Evolutionary conservation across 306 rosid genomes (phyloP).

Genomic region (Heteromeles arbutifolia): DNA sequence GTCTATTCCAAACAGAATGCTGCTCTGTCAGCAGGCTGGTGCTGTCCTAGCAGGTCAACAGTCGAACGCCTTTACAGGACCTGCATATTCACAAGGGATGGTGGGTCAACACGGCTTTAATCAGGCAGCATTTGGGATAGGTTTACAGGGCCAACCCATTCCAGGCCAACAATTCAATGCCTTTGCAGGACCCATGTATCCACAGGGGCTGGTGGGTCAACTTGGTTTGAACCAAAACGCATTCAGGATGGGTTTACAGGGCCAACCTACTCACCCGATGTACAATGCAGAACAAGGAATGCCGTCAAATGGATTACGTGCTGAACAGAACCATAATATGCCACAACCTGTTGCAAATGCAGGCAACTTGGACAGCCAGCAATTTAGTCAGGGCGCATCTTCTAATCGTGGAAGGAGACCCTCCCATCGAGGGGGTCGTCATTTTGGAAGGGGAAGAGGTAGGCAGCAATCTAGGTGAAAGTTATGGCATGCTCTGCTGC

Average conservation of each 20-base stretch:
- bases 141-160: slow-evolving; percentile 28
- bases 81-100: slow-evolving; percentile 34
- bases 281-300: slow-evolving; percentile 29
- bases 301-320: slow-evolving; percentile 21
- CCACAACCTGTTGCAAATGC: slow-evolving; percentile 22
- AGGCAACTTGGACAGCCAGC: slow-evolving; percentile 30
- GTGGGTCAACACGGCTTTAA: slow-evolving; percentile 38
- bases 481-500: background rate
- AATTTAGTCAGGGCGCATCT: slow-evolving; percentile 42
- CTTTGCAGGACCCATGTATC: background rate
- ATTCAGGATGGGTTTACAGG: background rate
- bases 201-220: slow-evolving; percentile 3
- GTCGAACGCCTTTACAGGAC: slow-evolving; percentile 35
- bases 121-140: slow-evolving; percentile 43
- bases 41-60: slow-evolving; percentile 32
- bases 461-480: slow-evolving; percentile 44
- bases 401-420: slow-evolving; percentile 41
- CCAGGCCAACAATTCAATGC: slow-evolving; percentile 7
- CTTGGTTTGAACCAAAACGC: background rate
- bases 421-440: slow-evolving; percentile 33
- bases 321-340: slow-evolving; percentile 29
- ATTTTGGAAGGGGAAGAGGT: slow-evolving; percentile 41
- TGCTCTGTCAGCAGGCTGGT: slow-evolving; percentile 44
- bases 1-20: slow-evolving; percentile 31
- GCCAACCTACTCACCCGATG: slow-evolving; percentile 24